Percentiles rank a stretch among this genome's conserved stretches.
Evolutionary conservation across 1,139 yeast genomes (phyloP).

Genomic region (Kluyveromyces sp.): DNA sequence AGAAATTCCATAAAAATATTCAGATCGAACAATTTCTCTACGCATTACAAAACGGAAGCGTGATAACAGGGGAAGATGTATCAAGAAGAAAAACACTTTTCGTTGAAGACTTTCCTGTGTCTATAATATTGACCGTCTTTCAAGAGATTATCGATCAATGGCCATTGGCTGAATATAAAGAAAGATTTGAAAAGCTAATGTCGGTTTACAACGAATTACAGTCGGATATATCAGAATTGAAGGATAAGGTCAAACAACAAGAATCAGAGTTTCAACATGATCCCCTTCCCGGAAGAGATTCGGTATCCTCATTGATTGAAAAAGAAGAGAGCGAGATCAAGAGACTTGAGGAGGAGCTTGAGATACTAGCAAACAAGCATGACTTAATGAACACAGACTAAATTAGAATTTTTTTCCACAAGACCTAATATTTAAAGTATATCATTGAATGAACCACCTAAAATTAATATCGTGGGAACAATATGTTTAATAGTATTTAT

Average conservation of each 20-base stretch:
- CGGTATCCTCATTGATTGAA: conserved; percentile 20
- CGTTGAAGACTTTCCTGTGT: conserved; percentile 27
- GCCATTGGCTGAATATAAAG: conserved; percentile 25
- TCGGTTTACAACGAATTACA: conserved; percentile 15
- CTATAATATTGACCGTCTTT: conserved; percentile 21
- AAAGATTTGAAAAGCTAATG: conserved; percentile 15
- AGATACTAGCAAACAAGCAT: conserved; percentile 2
- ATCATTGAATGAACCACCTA: too few species aligned
- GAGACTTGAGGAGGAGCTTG: conserved; percentile 16
- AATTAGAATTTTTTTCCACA: neutral
- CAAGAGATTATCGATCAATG: conserved; percentile 24
- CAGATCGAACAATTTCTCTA: conserved; percentile 18
- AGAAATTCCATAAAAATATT: conserved; percentile 19
- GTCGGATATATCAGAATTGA: conserved; percentile 14
- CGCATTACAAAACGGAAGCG: conserved; percentile 29
- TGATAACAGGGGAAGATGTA: conserved; percentile 14
- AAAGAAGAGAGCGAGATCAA: conserved; percentile 23
- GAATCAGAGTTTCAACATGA: conserved; percentile 14
- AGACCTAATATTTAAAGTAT: neutral
- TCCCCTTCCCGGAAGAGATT: neutral
- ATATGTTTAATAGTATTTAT: too few species aligned
- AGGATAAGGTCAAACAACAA: conserved; percentile 18
- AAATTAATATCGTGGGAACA: too few species aligned
- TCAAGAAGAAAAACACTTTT: conserved; percentile 26
- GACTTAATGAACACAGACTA: neutral